Percentiles rank a stretch among this genome's conserved stretches.
Evolutionary conservation across 108 stramenopile species (phyloP).

Genomic region (Skeletonema tropicum): DNA sequence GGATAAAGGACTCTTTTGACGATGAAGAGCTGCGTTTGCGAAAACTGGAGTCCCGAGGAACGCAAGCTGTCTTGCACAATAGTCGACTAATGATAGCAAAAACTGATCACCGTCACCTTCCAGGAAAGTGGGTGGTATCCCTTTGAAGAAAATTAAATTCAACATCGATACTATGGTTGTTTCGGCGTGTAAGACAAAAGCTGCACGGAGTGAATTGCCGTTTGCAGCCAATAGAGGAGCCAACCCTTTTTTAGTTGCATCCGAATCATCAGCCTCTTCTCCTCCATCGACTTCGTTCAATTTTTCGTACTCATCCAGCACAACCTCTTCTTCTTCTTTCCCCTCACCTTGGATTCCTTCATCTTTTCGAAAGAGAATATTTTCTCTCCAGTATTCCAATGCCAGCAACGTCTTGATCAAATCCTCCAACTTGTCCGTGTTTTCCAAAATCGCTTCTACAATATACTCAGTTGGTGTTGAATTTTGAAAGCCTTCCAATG

Average conservation of each 20-base stretch:
- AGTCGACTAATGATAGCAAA: slow-evolving; percentile 49
- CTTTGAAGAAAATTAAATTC: slow-evolving; percentile 40
- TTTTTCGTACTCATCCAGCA: background rate
- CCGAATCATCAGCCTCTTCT: background rate
- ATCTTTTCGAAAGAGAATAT: slow-evolving; percentile 29
- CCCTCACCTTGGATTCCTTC: background rate
- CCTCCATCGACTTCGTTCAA: slow-evolving; percentile 13
- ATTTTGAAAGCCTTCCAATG: background rate
- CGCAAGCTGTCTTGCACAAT: slow-evolving; percentile 53
- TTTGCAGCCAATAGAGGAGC: slow-evolving; percentile 37
- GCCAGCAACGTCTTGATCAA: slow-evolving; percentile 39
- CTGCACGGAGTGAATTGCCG: slow-evolving; percentile 35
- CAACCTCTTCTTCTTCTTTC: slow-evolving; percentile 3
- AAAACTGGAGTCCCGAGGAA: slow-evolving; percentile 42
- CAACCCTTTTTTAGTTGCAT: slow-evolving; percentile 8
- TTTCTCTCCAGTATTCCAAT: slow-evolving; percentile 48
- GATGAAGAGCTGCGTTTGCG: slow-evolving; percentile 27
- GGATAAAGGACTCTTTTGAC: slow-evolving; percentile 35
- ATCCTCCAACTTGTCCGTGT: slow-evolving; percentile 17
- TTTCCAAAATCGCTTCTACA: slow-evolving; percentile 44
- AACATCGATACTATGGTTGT: slow-evolving; percentile 47
- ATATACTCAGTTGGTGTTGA: slow-evolving; percentile 29
- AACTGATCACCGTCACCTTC: slow-evolving; percentile 31
- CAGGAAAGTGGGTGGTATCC: slow-evolving; percentile 31
- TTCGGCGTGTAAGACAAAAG: slow-evolving; percentile 51